Conservation (phyloP, 2,329 filamentous ascomycete genomes). For the Monosporascus sp. region DNA sequence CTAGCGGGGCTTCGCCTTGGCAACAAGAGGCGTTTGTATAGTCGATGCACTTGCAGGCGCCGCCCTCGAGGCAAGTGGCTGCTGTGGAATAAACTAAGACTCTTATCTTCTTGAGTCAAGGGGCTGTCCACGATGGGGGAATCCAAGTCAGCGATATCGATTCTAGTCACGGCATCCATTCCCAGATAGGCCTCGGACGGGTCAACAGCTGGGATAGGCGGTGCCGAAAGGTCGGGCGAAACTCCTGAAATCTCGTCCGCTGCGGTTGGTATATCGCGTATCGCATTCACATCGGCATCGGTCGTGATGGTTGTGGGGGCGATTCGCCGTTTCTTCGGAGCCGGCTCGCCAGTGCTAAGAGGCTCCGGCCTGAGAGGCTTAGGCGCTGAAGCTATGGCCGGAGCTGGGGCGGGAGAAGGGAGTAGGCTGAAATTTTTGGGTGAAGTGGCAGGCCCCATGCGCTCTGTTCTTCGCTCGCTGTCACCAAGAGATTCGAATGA, state of each 20-base stretch:
- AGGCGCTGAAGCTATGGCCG: neutral
- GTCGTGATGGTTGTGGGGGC: slow-evolving; percentile 15
- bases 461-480: neutral
- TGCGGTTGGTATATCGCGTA: slow-evolving; percentile 19
- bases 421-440: neutral
- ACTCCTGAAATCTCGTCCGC: slow-evolving; percentile 13
- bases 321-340: slow-evolving; percentile 21
- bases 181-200: slow-evolving; percentile 17
- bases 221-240: neutral
- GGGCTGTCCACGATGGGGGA: neutral
- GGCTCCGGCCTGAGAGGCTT: neutral
- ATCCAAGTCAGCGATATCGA: slow-evolving; percentile 16
- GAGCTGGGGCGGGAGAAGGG: neutral
- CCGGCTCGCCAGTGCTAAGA: neutral
- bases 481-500: neutral
- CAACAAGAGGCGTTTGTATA: slow-evolving; percentile 18
- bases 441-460: neutral
- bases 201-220: neutral
- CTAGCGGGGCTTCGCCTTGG: neutral
- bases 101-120: slow-evolving; percentile 2
- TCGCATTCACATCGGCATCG: slow-evolving; percentile 9
- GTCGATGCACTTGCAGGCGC: slow-evolving; percentile 16
- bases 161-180: slow-evolving; percentile 15
- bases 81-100: slow-evolving; percentile 8
- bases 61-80: slow-evolving; percentile 12